phyloP scores from a whole-genome alignment of 208 protist genomes.

The Blechomonas ayalai region DNA sequence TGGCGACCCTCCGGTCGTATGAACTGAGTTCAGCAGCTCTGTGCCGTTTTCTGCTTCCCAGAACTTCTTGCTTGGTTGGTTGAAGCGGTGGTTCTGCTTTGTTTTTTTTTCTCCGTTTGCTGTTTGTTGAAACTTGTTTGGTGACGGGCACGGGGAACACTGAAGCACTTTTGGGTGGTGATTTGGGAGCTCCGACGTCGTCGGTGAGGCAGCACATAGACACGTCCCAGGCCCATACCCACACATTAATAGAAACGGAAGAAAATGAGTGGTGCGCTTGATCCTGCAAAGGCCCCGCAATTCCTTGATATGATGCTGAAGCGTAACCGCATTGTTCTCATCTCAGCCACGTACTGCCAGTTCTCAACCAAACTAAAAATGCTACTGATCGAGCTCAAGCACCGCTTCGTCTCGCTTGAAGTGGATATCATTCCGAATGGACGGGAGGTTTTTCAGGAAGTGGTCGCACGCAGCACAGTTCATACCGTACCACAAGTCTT shows the following conservation, averaged over 20 bases:
- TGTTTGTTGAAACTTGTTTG: too few relatives aligned
- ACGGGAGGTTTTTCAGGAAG: conserved; percentile 71
- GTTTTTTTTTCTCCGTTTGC: too few relatives aligned
- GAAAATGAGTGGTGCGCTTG: conserved; percentile 30
- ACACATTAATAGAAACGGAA: conserved; percentile 8
- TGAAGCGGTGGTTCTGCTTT: too few relatives aligned
- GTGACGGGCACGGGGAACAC: too few relatives aligned
- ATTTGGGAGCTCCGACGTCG: too few relatives aligned
- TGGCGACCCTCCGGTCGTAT: too few relatives aligned
- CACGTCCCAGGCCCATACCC: too few relatives aligned
- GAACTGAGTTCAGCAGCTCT: too few relatives aligned
- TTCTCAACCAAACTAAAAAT: conserved; percentile 80
- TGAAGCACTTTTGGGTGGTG: too few relatives aligned
- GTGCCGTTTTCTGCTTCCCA: too few relatives aligned
- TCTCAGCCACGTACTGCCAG: conserved; percentile 86
- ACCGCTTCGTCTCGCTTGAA: conserved; percentile 81
- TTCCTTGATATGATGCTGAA: conserved; percentile 78
- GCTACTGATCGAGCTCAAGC: conserved; percentile 74
- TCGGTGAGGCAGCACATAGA: too few relatives aligned
- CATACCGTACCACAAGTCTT: conserved; percentile 85
- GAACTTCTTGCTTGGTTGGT: too few relatives aligned
- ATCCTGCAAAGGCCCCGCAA: conserved; percentile 57
- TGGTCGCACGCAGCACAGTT: conserved; percentile 51
- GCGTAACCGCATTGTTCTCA: conserved; percentile 70
- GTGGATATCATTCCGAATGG: conserved; percentile 87